phyloP scores from a whole-genome alignment of 257 asterid species.

The Solanum tarapatanum region DNA sequence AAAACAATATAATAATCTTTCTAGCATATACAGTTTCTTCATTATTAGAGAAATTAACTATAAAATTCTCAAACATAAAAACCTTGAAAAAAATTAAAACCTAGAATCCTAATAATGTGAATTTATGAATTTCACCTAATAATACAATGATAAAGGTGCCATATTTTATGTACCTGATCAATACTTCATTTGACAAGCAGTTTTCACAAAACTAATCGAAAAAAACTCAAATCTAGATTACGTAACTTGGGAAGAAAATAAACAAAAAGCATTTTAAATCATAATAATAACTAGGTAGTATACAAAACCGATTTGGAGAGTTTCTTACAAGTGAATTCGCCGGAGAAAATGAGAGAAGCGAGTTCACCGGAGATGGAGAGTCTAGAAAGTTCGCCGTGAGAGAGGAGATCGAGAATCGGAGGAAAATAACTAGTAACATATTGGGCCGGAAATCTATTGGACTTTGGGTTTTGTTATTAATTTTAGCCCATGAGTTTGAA shows the following conservation, averaged over 20 bases:
- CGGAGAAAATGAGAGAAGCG: not conserved
- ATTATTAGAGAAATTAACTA: not conserved
- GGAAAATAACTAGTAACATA: not conserved
- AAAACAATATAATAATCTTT: not conserved
- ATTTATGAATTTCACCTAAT: not conserved
- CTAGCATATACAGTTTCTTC: not conserved
- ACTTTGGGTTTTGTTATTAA: not conserved
- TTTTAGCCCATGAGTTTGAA: not conserved
- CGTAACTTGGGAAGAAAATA: not conserved
- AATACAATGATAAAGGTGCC: not conserved
- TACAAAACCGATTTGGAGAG: not conserved
- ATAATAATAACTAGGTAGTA: not conserved
- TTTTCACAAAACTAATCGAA: not conserved
- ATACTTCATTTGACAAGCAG: not conserved
- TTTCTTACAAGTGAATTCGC: not conserved
- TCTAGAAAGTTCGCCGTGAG: not conserved
- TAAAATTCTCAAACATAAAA: not conserved
- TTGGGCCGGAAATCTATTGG: not conserved
- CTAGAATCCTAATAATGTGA: not conserved
- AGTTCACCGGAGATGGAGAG: not conserved
- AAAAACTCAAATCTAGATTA: not conserved
- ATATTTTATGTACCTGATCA: not conserved
- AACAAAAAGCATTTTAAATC: not conserved
- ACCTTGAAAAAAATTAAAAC: not conserved
- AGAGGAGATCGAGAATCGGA: not conserved